Percentiles rank a stretch among this genome's conserved stretches.
Conservation (phyloP, 176 grass and related monocot species). For the Dactylis glomerata region DNA sequence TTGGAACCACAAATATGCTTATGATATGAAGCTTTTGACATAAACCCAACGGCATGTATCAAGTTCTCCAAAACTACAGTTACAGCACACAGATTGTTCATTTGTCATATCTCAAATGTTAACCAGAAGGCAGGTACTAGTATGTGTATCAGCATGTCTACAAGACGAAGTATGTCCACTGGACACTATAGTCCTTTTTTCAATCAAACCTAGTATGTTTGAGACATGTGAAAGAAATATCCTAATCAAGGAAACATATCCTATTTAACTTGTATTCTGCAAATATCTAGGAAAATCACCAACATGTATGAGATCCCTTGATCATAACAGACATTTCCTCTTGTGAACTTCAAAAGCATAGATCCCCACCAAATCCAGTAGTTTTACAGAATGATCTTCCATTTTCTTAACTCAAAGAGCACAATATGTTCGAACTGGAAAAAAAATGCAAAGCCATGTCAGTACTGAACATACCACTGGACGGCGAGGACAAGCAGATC, state of each 20-base stretch:
- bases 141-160: neutral
- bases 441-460: neutral
- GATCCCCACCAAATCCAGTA: neutral
- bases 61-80: neutral
- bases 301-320: neutral
- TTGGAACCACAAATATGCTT: neutral
- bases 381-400: neutral
- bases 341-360: neutral
- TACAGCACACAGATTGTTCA: neutral
- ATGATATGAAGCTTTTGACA: neutral
- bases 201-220: neutral
- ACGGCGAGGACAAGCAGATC: neutral
- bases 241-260: neutral
- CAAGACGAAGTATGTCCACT: too few relatives aligned
- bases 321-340: neutral
- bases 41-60: neutral
- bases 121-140: neutral
- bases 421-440: too few relatives aligned
- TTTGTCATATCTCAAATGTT: neutral
- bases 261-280: neutral
- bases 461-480: constrained; percentile 22
- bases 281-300: too few relatives aligned
- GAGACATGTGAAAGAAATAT: neutral
- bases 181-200: neutral
- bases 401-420: neutral